Base-by-base conservation (phyloP, 108 stramenopile genomes). In the Conticribra weissflogii region DNA sequence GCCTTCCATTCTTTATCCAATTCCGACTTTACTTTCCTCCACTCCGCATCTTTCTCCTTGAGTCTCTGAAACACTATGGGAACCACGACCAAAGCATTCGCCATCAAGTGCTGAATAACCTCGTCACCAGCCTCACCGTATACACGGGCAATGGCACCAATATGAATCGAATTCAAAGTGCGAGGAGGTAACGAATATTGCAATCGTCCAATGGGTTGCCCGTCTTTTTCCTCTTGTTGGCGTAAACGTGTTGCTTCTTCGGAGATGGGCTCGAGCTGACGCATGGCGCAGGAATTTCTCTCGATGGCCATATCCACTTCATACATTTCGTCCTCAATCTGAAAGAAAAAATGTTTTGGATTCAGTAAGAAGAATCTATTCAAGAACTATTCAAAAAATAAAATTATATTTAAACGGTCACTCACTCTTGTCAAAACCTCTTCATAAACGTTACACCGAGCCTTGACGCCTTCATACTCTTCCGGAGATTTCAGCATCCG, bases 281-380 rank as follows among this genome's bases (percentile, higher is more conserved):
- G 78, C 80, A 98, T 89, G n/a, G 97, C 92, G 44, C 78, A 61
- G 12, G 80, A 63, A 71, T 97, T 98, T 0, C 93, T 80, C 64
- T 98, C 99, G 51, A 98, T 97, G 29, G 97, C 96, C 95, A 98
- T 98, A 75, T 99, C 99, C 27, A 98, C 88, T 82, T 99, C 99
- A 74, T 87, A 97, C 52, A 92, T 80, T 79, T 96, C 91, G 44
- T 96, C 94, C 63, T 93, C 94, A 19, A 93, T 84, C 54, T 74
- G 71, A 49, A 32, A 16, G 32, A 61, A 14, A 44, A 50, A 44
- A 7, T 50, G 22, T 45, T 1, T 15, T 53, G 0, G 58, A 1
- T 30, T 23, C 19, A 49, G 28, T 24, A 24, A 58, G 19, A 5
- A 59, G 36, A 30, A 30, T 25, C 12, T 25, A 45, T 50, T 49